Evolutionary conservation across 768 basidiomycete species (phyloP).

Genomic region (Agaricus bisporus): DNA sequence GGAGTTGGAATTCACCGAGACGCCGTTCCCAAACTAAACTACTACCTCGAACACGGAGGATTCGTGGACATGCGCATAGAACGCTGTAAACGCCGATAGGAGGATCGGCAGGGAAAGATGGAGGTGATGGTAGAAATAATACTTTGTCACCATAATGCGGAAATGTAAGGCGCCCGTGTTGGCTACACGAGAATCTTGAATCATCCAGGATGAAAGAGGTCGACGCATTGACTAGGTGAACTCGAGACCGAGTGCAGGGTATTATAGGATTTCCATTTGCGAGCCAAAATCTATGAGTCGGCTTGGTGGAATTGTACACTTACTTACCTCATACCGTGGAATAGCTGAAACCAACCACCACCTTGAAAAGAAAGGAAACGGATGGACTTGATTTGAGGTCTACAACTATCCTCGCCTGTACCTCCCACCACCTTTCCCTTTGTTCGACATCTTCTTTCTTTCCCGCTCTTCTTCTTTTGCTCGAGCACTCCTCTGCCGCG

Average conservation of each 20-base stretch:
- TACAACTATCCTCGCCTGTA: background rate
- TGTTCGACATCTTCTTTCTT: constrained; percentile 39
- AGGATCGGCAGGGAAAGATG: background rate
- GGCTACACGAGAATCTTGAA: background rate
- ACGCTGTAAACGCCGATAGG: too few species aligned
- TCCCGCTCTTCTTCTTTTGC: constrained; percentile 78
- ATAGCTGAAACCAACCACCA: too few species aligned
- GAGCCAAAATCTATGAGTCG: background rate
- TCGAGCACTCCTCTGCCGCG: constrained; percentile 61
- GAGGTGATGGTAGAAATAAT: background rate
- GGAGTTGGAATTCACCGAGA: too few species aligned
- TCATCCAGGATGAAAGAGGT: background rate
- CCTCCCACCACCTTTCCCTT: constrained; percentile 22
- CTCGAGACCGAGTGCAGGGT: background rate
- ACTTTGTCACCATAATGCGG: background rate
- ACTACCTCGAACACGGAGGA: too few species aligned
- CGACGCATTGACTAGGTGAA: background rate
- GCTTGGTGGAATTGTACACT: background rate
- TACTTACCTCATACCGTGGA: too few species aligned
- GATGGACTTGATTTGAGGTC: too few species aligned
- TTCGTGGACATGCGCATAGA: too few species aligned
- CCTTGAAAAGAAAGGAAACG: too few species aligned
- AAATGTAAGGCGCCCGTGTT: background rate
- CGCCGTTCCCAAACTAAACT: too few species aligned
- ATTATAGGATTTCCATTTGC: background rate